phyloP scores from a whole-genome alignment of 1,284 basidiomycete genomes.

The Hymenochaete sp. region DNA sequence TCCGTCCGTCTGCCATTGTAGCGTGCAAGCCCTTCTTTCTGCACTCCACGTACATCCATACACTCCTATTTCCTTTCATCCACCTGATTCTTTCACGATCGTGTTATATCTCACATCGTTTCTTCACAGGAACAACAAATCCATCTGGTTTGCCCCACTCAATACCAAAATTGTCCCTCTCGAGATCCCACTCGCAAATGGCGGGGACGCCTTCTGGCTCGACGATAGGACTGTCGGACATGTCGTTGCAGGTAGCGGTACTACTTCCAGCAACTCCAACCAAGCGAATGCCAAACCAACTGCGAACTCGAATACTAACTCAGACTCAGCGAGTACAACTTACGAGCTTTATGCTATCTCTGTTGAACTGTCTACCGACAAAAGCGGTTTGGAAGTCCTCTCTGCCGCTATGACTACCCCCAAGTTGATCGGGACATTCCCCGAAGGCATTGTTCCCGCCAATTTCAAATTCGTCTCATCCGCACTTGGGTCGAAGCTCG shows the following conservation, averaged over 20 bases:
- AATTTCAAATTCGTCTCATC: slow-evolving; percentile 61
- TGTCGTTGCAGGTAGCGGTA: slow-evolving; percentile 38
- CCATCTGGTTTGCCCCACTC: slow-evolving; percentile 53
- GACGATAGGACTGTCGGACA: slow-evolving; percentile 58
- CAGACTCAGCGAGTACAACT: too few species aligned
- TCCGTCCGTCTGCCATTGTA: neutral
- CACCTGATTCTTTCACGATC: neutral
- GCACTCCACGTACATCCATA: neutral
- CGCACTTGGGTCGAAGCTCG: slow-evolving; percentile 35
- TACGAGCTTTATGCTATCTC: slow-evolving; percentile 53
- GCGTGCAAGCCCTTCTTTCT: neutral
- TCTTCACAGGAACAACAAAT: slow-evolving; percentile 52
- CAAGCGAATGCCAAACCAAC: too few species aligned
- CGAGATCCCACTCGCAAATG: slow-evolving; percentile 32
- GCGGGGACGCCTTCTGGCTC: slow-evolving; percentile 68
- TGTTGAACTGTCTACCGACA: slow-evolving; percentile 33
- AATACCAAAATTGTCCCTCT: slow-evolving; percentile 40
- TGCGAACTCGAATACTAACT: too few species aligned
- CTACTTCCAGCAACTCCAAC: too few species aligned
- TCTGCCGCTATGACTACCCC: slow-evolving; percentile 26
- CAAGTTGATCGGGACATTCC: slow-evolving; percentile 49
- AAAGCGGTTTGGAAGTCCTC: slow-evolving; percentile 17
- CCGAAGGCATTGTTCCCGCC: slow-evolving; percentile 46
- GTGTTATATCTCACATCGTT: slow-evolving; percentile 1
- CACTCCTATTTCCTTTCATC: neutral